These are phyloP conservation scores for Fonsecaea pugnacius DNA, from an alignment of 2,329 filamentous ascomycete genomes.

Conservation along the genomic window DNA sequence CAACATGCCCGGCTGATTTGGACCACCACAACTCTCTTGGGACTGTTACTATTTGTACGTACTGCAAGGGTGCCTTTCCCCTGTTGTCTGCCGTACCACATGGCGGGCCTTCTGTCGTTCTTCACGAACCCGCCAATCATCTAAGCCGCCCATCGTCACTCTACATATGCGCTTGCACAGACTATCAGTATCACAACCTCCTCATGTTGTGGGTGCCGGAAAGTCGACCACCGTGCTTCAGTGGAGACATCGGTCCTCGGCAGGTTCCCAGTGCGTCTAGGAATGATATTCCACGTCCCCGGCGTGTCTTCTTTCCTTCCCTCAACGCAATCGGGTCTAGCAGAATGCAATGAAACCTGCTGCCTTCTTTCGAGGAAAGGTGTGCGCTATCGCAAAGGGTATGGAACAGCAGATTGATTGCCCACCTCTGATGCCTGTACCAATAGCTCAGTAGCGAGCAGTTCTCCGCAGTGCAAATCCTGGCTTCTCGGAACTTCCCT, in stretches of 20 bases:
- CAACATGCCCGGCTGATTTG: background rate
- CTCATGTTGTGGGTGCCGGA: constrained; percentile 5
- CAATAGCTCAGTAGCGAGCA: background rate
- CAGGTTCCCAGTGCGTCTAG: constrained; percentile 10
- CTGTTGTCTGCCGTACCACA: constrained; percentile 11
- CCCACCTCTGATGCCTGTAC: background rate
- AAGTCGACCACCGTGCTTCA: constrained; percentile 5
- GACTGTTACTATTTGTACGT: constrained; percentile 3
- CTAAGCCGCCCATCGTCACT: constrained; percentile 2
- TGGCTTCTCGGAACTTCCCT: constrained; percentile 9
- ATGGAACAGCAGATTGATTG: constrained; percentile 4
- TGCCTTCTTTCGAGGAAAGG: background rate
- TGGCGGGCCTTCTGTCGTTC: constrained; percentile 25
- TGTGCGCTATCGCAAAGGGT: constrained; percentile 7
- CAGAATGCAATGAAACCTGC: background rate
- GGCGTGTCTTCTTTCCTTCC: constrained; percentile 4
- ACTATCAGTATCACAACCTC: constrained; percentile 8
- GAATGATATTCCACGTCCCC: constrained; percentile 6
- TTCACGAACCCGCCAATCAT: constrained; percentile 30
- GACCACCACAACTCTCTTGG: background rate
- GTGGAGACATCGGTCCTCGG: constrained; percentile 12
- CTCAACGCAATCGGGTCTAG: constrained; percentile 9
- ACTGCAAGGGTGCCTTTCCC: constrained; percentile 17
- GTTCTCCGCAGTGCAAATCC: constrained; percentile 14
- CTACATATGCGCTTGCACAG: constrained; percentile 26